These are phyloP conservation scores for Ulota crispa DNA, from an alignment of 225 moss, liverwort and hornwort species.

Conservation along the genomic window DNA sequence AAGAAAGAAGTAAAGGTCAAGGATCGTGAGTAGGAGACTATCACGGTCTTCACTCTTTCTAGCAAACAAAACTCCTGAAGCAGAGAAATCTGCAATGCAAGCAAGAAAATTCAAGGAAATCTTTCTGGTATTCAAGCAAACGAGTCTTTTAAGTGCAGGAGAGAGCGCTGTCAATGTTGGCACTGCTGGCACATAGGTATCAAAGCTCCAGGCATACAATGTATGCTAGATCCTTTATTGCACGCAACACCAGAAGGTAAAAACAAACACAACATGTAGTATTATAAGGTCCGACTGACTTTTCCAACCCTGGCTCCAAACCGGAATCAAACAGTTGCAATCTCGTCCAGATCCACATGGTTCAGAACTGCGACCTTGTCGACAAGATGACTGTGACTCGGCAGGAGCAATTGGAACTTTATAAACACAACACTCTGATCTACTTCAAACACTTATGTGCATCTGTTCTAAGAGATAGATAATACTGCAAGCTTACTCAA, in stretches of 20 bases:
- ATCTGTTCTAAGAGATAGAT: neutral
- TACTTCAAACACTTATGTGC: neutral
- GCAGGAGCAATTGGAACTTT: neutral
- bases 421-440: neutral
- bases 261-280: neutral
- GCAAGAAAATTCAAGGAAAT: neutral
- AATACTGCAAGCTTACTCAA: neutral
- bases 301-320: neutral
- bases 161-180: neutral
- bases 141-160: neutral
- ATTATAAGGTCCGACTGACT: neutral
- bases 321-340: neutral
- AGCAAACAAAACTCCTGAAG: neutral
- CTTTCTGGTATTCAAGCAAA: neutral
- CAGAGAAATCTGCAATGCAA: neutral
- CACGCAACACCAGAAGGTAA: neutral
- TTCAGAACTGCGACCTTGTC: slow-evolving; percentile 1
- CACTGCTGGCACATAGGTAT: neutral
- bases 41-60: neutral
- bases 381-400: neutral
- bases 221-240: slow-evolving; percentile 1
- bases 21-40: neutral
- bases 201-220: neutral
- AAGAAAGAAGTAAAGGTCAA: neutral
- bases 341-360: neutral